A percentile compares a stretch with the other conserved stretches of the same genome.
Conservation (phyloP, 1,139 yeast species). For the Magnusiomyces suaveolens region DNA sequence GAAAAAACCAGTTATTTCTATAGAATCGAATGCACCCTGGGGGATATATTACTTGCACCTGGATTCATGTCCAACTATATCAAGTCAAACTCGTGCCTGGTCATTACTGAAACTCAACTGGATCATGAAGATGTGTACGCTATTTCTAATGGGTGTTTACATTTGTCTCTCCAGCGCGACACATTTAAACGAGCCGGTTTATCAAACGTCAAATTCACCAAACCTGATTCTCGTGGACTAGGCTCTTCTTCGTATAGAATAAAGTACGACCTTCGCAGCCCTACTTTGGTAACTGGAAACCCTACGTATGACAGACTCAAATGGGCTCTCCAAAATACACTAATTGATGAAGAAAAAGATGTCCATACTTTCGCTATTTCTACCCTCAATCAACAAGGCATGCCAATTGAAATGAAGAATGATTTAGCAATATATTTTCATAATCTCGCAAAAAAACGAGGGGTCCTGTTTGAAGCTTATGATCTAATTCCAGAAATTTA, state of each 20-base stretch:
- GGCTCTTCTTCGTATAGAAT: slow-evolving; percentile 5
- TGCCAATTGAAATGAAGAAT: slow-evolving; percentile 3
- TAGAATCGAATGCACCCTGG: slow-evolving; percentile 4
- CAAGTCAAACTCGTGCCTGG: slow-evolving; percentile 7
- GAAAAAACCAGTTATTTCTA: slow-evolving; percentile 6
- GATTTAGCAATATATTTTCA: background rate
- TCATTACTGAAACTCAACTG: slow-evolving; percentile 21
- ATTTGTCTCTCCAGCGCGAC: slow-evolving; percentile 28
- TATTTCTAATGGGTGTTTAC: slow-evolving; percentile 26
- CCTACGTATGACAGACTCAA: slow-evolving; percentile 29
- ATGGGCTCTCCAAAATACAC: slow-evolving; percentile 30
- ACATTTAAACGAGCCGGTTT: slow-evolving; percentile 31
- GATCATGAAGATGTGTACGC: slow-evolving; percentile 32
- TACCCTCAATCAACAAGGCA: background rate
- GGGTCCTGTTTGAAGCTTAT: background rate
- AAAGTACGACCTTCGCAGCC: slow-evolving; percentile 18
- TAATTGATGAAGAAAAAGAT: slow-evolving; percentile 2
- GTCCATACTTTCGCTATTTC: slow-evolving; percentile 1
- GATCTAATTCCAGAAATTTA: background rate
- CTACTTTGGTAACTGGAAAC: slow-evolving; percentile 15
- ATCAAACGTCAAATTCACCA: slow-evolving; percentile 7
- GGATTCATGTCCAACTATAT: slow-evolving; percentile 7
- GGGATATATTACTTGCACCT: slow-evolving; percentile 5
- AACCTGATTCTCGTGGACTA: slow-evolving; percentile 6
- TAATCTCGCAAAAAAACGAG: background rate